These are phyloP conservation scores for Endocarpon pusillum DNA, from an alignment of 495 filamentous ascomycete genomes.

Conservation along the genomic window DNA sequence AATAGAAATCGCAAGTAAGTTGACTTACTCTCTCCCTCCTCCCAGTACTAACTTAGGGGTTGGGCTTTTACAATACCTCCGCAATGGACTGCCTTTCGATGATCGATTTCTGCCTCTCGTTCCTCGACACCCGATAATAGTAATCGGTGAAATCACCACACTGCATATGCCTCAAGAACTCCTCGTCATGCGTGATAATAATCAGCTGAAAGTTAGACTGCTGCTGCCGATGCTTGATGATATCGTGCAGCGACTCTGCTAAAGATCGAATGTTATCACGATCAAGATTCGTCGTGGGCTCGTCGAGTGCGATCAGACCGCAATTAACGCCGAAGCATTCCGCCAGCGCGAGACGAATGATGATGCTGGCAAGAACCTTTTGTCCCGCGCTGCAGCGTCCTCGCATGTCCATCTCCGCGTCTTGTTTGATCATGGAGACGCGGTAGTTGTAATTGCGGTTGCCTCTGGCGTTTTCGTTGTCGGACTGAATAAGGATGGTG, in stretches of 20 bases:
- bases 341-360: slow-evolving; percentile 89
- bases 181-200: slow-evolving; percentile 97
- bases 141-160: slow-evolving; percentile 86
- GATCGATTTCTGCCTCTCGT: slow-evolving; percentile 71
- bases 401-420: slow-evolving; percentile 98
- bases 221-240: slow-evolving; percentile 66
- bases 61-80: slow-evolving; percentile 27
- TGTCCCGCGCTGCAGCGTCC: slow-evolving; percentile 93
- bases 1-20: no score
- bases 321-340: slow-evolving; percentile 96
- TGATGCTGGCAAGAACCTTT: slow-evolving; percentile 90
- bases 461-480: slow-evolving; percentile 55
- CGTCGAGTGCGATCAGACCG: slow-evolving; percentile 90
- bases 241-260: slow-evolving; percentile 66
- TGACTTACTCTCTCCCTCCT: no score
- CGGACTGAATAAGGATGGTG: slow-evolving; percentile 84
- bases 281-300: slow-evolving; percentile 95
- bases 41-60: no score
- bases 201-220: slow-evolving; percentile 96
- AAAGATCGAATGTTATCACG: slow-evolving; percentile 82
- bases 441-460: slow-evolving; percentile 93
- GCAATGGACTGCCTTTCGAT: slow-evolving; percentile 59
- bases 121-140: slow-evolving; percentile 72
- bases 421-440: slow-evolving; percentile 94
- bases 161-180: slow-evolving; percentile 85